Base-by-base conservation (phyloP, 2,329 filamentous ascomycete genomes). In the Aspergillus piperis region DNA sequence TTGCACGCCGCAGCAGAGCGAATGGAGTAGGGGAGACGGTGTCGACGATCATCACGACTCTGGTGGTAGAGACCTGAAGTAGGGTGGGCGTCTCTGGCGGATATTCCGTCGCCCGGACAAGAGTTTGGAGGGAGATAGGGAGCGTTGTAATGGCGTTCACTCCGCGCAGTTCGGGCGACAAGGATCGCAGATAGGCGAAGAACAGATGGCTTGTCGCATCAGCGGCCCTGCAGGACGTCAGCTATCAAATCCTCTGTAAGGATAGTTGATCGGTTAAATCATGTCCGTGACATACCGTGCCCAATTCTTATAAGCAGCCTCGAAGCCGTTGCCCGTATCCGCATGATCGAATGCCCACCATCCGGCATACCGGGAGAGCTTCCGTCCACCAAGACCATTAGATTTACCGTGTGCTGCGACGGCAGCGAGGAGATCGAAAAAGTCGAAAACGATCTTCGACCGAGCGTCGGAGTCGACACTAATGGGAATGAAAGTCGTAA, bases 301-400 rank as follows among this genome's bases (percentile, higher is more conserved):
- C 93, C 95, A 99, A 48, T 87, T 86, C 72, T 90, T 91, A 78
- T 99, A 99, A 57, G 94, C 93, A 42, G 91, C 91, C 67, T 98
- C 95, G 69, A 99, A 99, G 15, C 95, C 95, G 73, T 90, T 94
- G 44, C 90, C 90, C 6, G 88, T 88, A 73, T 98, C 93, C 50
- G 83, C 86, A 67, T 96, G 91, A 71, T 97, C 94, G 74, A 99
- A 99, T 1, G 94, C 92, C 95, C 95, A 99, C 95, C 95, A 99
- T 49, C 93, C 92, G 42, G 94, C 95, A 84, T 96, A 91, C 66
- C 95, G 87, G 8, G 95, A 98, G 57, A 99, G 84, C 76, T 98
- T 98, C 65, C 93, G 88, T 25, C 95, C 95, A 62, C 92, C 91
- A 64, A 99, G 86, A 47, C 95, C 95, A 74, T 99, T 99, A 57